Percentiles rank a stretch among this genome's conserved stretches.
These are phyloP conservation scores for Yamadazyma songkhlaensis DNA, from an alignment of 1,139 yeast genomes.

Conservation along the genomic window DNA sequence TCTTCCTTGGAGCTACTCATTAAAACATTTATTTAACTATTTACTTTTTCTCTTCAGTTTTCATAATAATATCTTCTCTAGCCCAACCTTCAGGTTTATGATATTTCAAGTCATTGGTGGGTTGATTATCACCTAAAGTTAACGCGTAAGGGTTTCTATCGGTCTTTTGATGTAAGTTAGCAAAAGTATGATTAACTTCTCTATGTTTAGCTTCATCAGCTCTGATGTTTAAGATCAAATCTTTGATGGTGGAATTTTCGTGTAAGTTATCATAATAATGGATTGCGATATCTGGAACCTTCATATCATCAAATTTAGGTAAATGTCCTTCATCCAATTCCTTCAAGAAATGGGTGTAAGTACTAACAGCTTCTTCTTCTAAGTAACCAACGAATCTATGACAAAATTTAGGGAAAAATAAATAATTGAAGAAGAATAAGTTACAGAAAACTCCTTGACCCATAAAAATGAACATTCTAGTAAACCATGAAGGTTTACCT, in stretches of 20 bases:
- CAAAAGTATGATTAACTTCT: constrained; percentile 75
- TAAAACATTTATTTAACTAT: constrained; percentile 11
- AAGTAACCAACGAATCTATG: constrained; percentile 78
- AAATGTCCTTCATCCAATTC: constrained; percentile 53
- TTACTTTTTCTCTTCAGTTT: not conserved
- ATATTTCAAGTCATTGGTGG: constrained; percentile 47
- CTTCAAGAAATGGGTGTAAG: constrained; percentile 60
- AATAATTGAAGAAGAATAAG: constrained; percentile 58
- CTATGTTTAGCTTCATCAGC: constrained; percentile 75
- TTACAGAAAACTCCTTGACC: constrained; percentile 77
- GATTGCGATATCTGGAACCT: constrained; percentile 57
- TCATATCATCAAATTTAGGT: constrained; percentile 43
- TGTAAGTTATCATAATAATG: constrained; percentile 60
- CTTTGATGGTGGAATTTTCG: constrained; percentile 52
- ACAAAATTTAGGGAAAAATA: constrained; percentile 61
- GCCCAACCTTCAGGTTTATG: constrained; percentile 63
- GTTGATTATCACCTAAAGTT: constrained; percentile 49
- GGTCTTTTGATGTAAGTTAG: constrained; percentile 50
- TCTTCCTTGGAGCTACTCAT: constrained; percentile 58
- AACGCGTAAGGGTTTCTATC: constrained; percentile 74
- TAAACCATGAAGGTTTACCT: constrained; percentile 62
- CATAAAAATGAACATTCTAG: constrained; percentile 51
- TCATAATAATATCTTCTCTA: constrained; percentile 41
- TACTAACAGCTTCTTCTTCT: constrained; percentile 76
- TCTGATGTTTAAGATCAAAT: constrained; percentile 54